phyloP scores from a whole-genome alignment of 1,284 basidiomycete species.

The Pisolithus thermaeus region DNA sequence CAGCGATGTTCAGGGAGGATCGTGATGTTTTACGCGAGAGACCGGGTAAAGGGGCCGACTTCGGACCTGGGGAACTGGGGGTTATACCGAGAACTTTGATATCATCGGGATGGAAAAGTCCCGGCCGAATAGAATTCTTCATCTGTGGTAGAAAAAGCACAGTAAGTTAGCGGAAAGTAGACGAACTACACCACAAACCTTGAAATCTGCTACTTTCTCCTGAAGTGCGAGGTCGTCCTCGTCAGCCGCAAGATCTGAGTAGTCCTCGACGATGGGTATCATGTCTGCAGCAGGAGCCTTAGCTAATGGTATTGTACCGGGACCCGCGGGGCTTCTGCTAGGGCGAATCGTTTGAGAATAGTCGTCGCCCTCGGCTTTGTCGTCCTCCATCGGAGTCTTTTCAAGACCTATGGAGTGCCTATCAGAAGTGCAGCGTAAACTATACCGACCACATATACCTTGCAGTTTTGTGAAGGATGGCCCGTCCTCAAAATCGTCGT shows the following conservation, averaged over 20 bases:
- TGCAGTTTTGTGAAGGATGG: slow-evolving; percentile 84
- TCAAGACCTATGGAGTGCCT: slow-evolving; percentile 46
- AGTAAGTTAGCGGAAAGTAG: slow-evolving; percentile 1
- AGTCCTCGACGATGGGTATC: slow-evolving; percentile 76
- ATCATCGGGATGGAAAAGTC: slow-evolving; percentile 84
- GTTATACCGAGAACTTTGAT: slow-evolving; percentile 65
- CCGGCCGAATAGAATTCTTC: slow-evolving; percentile 64
- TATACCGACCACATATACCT: slow-evolving; percentile 35
- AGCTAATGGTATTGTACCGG: slow-evolving; percentile 47
- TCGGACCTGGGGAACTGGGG: slow-evolving; percentile 46
- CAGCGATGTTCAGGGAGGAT: slow-evolving; percentile 37
- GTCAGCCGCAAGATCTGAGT: slow-evolving; percentile 76
- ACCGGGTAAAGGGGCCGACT: slow-evolving; percentile 57
- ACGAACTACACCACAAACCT: slow-evolving; percentile 38
- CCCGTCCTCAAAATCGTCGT: slow-evolving; percentile 94
- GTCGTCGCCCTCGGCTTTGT: slow-evolving; percentile 60
- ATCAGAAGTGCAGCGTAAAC: background rate
- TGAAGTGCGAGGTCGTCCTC: slow-evolving; percentile 69
- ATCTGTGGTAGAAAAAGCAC: slow-evolving; percentile 34
- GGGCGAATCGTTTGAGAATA: slow-evolving; percentile 76
- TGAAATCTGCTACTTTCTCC: slow-evolving; percentile 77
- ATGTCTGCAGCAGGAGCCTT: slow-evolving; percentile 57
- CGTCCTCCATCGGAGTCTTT: slow-evolving; percentile 53
- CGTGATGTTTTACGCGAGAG: slow-evolving; percentile 43
- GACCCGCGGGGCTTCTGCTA: slow-evolving; percentile 54